A percentile compares a stretch with the other conserved stretches of the same genome.
Conservation (phyloP, 106 monocot species). For the Vanilla planifolia region DNA sequence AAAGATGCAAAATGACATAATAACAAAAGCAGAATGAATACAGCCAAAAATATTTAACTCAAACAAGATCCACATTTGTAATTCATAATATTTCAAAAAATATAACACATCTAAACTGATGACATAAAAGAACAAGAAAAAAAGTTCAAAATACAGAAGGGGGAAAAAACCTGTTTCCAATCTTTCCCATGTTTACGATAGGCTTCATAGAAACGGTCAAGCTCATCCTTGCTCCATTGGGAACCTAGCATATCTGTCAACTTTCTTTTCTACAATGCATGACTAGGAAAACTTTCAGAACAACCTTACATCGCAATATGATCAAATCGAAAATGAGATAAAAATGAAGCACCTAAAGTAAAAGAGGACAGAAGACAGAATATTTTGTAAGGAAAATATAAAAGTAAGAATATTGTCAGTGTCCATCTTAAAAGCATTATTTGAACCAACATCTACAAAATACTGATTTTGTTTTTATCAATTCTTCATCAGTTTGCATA, state of each 20-base stretch:
- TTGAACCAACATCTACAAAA: too few relatives aligned
- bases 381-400: not conserved
- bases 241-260: constrained; percentile 74
- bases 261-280: constrained; percentile 56
- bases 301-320: not conserved
- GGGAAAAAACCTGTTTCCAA: constrained; percentile 67
- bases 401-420: not conserved
- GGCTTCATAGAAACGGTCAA: constrained; percentile 74
- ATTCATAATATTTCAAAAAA: too few relatives aligned
- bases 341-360: not conserved
- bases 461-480: too few relatives aligned
- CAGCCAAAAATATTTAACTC: too few relatives aligned
- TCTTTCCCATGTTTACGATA: constrained; percentile 72
- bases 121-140: constrained; percentile 1
- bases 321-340: not conserved
- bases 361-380: not conserved
- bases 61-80: too few relatives aligned
- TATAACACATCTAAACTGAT: not conserved
- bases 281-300: not conserved
- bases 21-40: too few relatives aligned
- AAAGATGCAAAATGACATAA: too few relatives aligned
- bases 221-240: constrained; percentile 76
- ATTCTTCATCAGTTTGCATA: too few relatives aligned
- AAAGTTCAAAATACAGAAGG: constrained; percentile 6
- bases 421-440: too few relatives aligned